These are phyloP conservation scores for Lolium perenne DNA, from an alignment of 176 grass and related monocot genomes.

Conservation along the genomic window DNA sequence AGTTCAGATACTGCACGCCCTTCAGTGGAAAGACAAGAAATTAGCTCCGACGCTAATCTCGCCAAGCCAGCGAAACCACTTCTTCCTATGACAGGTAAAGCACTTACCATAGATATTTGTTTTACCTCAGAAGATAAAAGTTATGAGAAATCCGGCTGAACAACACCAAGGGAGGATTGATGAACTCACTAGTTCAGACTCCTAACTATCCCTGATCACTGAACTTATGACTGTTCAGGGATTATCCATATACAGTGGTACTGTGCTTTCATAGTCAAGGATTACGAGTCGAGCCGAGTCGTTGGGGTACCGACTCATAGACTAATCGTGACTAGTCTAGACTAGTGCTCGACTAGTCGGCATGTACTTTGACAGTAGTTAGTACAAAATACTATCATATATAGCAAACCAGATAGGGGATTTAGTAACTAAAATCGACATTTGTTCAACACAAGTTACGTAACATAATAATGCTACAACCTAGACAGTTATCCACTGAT, in stretches of 20 bases:
- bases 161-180: not conserved
- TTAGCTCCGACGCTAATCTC: not conserved
- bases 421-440: too few relatives aligned
- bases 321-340: too few relatives aligned
- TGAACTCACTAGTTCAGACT: too few relatives aligned
- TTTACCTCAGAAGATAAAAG: not conserved
- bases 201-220: not conserved
- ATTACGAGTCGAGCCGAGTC: too few relatives aligned
- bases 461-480: too few relatives aligned
- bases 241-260: not conserved
- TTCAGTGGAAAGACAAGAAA: not conserved
- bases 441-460: too few relatives aligned
- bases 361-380: too few relatives aligned
- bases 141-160: not conserved
- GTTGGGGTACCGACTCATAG: too few relatives aligned
- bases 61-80: not conserved
- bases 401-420: too few relatives aligned
- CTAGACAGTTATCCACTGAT: too few relatives aligned
- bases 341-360: too few relatives aligned
- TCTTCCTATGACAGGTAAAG: slow-evolving; percentile 18
- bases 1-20: not conserved
- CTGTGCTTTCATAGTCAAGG: not conserved
- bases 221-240: not conserved
- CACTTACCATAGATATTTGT: not conserved
- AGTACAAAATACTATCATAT: too few relatives aligned